Percentiles rank a stretch among this genome's conserved stretches.
phyloP scores from a whole-genome alignment of 2,329 filamentous ascomycete species.

The Xylariaceae sp. region DNA sequence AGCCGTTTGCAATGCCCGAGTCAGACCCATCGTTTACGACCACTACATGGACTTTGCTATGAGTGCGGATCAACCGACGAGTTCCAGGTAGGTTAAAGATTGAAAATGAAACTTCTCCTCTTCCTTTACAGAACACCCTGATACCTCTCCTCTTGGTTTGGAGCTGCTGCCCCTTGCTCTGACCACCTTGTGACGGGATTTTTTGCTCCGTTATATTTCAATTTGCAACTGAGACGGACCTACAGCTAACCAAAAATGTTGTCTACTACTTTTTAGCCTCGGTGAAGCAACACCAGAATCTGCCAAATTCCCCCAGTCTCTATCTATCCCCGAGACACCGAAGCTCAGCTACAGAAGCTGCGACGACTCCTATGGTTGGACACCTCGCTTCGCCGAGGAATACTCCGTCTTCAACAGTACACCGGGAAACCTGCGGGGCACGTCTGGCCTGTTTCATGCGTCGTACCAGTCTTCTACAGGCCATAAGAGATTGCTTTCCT shows the following conservation, averaged over 20 bases:
- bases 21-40: conserved; percentile 8
- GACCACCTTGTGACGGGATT: not conserved
- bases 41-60: conserved; percentile 45
- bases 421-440: conserved; percentile 50
- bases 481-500: conserved; percentile 48
- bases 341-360: conserved; percentile 42
- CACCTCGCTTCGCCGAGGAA: conserved; percentile 58
- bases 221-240: not conserved
- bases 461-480: conserved; percentile 31
- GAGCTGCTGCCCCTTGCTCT: conserved; percentile 49
- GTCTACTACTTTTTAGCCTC: conserved; percentile 42
- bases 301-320: conserved; percentile 47
- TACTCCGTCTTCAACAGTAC: conserved; percentile 62
- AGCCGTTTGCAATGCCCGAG: conserved; percentile 15
- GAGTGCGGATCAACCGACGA: conserved; percentile 54
- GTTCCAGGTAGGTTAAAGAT: conserved; percentile 42
- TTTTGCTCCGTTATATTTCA: not conserved
- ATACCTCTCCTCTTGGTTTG: conserved; percentile 18
- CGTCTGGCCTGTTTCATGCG: conserved; percentile 34
- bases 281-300: conserved; percentile 50
- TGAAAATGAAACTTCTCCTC: conserved; percentile 5
- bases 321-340: conserved; percentile 54
- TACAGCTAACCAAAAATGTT: not conserved
- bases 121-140: conserved; percentile 12
- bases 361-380: conserved; percentile 49